Evolutionary conservation across 768 basidiomycete genomes (phyloP), one percentile per base, ranked within the genome.

Genomic region (Crassisporium funariophilum): DNA sequence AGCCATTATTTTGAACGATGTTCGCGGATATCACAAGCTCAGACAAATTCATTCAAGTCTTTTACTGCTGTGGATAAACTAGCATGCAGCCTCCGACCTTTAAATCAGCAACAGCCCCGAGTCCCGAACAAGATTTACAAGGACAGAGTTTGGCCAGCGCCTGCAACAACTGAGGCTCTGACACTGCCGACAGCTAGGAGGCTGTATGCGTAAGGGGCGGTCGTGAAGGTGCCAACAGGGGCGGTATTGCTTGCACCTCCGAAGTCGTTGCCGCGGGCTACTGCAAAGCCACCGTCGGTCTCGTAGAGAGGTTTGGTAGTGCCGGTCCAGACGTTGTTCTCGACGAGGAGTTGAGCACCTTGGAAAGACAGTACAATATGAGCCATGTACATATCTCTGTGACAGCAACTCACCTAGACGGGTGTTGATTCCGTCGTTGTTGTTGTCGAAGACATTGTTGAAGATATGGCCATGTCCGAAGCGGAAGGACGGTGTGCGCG

Each of bases 381-480:
- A 15, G 16, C 1, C 62, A 12, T 37, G n/a, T n/a, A n/a, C n/a
- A n/a, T n/a, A n/a, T n/a, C n/a, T n/a, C n/a, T n/a, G n/a, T n/a
- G n/a, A n/a, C n/a, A n/a, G n/a, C n/a, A n/a, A n/a, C n/a, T n/a
- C n/a, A 69, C 68, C 69, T 54, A 69, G 65, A 47, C 72, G 67
- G 34, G 71, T 71, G 61, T 71, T 72, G 47, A 75, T 73, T 25
- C 74, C 73, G 48, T 74, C 74, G 50, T 63, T 65, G 59, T 72
- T 72, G 57, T 63, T 57, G 38, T 72, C 71, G 46, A 72, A 74
- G 25, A 70, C 58, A 48, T 73, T 74, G 62, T 74, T 76, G 62
- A 66, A 76, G 50, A 76, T 67, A 62, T 74, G 74, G 22, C 71
- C 74, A 46, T 68, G 67, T 34, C 74, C 74, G 56, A 74, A 74